Conservation (phyloP, 371 early-diverging fungal genomes). For the Entomophthora muscae region DNA sequence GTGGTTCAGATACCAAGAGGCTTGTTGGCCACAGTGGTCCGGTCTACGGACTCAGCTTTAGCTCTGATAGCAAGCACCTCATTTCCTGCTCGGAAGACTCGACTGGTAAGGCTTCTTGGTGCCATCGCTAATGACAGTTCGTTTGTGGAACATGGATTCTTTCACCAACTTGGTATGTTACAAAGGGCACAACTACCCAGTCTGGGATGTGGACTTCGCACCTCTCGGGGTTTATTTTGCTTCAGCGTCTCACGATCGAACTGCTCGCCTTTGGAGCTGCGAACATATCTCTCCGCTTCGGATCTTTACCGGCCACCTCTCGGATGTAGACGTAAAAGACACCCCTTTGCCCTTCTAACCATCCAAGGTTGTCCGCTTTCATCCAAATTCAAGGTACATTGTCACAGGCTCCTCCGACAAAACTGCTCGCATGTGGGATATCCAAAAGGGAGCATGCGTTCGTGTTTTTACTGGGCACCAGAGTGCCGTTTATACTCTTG, state of each 20-base stretch:
- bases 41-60: constrained; percentile 84
- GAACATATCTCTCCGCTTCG: constrained; percentile 91
- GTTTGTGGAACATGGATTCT: constrained; percentile 92
- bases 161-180: constrained; percentile 80
- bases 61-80: constrained; percentile 72
- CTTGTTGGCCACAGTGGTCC: constrained; percentile 96
- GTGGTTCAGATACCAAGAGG: constrained; percentile 31
- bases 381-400: constrained; percentile 96
- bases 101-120: constrained; percentile 41
- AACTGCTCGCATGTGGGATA: constrained; percentile 93
- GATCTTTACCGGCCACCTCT: constrained; percentile 93
- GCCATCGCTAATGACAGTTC: constrained; percentile 26
- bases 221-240: constrained; percentile 93
- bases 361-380: constrained; percentile 74
- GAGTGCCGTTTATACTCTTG: constrained; percentile 70
- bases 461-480: constrained; percentile 88
- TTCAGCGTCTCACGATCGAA: constrained; percentile 91
- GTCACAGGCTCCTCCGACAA: constrained; percentile 91
- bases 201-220: constrained; percentile 91
- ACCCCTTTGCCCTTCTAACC: background rate
- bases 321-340: constrained; percentile 86
- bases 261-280: constrained; percentile 91
- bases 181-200: constrained; percentile 95
- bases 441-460: constrained; percentile 82
- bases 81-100: constrained; percentile 92